A percentile compares a stretch with the other conserved stretches of the same genome.
These are phyloP conservation scores for Ceraceosorus guamensis DNA, from an alignment of 1,284 basidiomycete genomes.

Conservation along the genomic window DNA sequence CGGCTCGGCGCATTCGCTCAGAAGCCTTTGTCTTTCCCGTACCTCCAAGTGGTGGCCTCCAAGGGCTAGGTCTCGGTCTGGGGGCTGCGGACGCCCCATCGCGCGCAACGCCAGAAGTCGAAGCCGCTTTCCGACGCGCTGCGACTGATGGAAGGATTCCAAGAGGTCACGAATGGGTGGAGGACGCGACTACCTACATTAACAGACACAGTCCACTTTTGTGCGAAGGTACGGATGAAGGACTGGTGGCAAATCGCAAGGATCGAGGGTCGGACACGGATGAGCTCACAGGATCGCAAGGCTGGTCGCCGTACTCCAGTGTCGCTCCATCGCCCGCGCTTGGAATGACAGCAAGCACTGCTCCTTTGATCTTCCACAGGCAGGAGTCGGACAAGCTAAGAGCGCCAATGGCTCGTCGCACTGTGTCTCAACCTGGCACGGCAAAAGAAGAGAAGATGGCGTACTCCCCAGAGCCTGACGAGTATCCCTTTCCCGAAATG, in stretches of 20 bases:
- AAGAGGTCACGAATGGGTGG: not conserved
- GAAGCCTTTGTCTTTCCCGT: not conserved
- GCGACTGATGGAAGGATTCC: not conserved
- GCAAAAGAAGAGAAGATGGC: not conserved
- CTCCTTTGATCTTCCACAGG: not conserved
- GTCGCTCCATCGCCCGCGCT: not conserved
- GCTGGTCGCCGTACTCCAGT: not conserved
- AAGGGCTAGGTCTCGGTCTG: not conserved
- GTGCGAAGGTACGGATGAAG: not conserved
- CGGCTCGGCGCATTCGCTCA: not conserved
- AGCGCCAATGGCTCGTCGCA: not conserved
- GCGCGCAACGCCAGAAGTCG: not conserved
- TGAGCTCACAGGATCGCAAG: not conserved
- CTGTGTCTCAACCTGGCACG: not conserved
- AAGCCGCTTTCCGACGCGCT: not conserved
- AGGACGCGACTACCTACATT: not conserved
- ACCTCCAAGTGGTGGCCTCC: not conserved
- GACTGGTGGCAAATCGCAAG: not conserved
- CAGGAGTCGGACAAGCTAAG: not conserved
- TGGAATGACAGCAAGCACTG: not conserved
- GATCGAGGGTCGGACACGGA: too few relatives aligned
- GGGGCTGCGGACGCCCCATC: not conserved
- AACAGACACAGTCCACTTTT: not conserved
- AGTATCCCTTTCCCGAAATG: slow-evolving; percentile 7
- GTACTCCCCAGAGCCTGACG: slow-evolving; percentile 1